phyloP scores from a whole-genome alignment of 768 basidiomycete genomes.

The Auricularia cornea region DNA sequence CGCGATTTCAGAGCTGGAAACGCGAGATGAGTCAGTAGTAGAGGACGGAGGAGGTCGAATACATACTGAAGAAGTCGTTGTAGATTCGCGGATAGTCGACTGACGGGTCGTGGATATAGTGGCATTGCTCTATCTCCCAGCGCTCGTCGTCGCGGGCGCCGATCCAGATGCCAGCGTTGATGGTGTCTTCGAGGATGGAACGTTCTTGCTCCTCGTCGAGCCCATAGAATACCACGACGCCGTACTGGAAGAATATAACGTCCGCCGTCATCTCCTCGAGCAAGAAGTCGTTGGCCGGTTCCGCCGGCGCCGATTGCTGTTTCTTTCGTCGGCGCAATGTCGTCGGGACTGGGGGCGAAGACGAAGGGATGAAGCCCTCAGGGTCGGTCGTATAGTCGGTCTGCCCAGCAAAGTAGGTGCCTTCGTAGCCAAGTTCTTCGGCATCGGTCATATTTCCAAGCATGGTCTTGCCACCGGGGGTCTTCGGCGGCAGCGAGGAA shows the following conservation, averaged over 20 bases:
- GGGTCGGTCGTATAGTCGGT: slow-evolving; percentile 1
- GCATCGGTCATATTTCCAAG: slow-evolving; percentile 70
- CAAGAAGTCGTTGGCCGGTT: slow-evolving; percentile 4
- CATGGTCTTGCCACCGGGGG: slow-evolving; percentile 47
- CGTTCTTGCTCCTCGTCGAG: slow-evolving; percentile 70
- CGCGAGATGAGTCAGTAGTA: background rate
- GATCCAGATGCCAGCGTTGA: slow-evolving; percentile 59
- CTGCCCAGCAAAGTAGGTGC: slow-evolving; percentile 58
- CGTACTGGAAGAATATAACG: slow-evolving; percentile 76
- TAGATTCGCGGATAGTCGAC: slow-evolving; percentile 87
- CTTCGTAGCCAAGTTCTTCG: slow-evolving; percentile 86
- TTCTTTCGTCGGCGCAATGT: background rate
- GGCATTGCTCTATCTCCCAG: slow-evolving; percentile 93
- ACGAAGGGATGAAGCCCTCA: background rate
- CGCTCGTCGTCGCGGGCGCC: slow-evolving; percentile 52
- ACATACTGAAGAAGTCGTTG: slow-evolving; percentile 92
- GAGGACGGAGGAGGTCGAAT: background rate
- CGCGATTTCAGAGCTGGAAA: slow-evolving; percentile 77
- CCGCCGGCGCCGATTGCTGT: background rate
- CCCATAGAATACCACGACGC: slow-evolving; percentile 90
- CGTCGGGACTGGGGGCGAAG: background rate
- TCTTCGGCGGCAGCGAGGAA: slow-evolving; percentile 60
- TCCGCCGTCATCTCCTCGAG: slow-evolving; percentile 55
- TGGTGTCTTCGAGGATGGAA: slow-evolving; percentile 77
- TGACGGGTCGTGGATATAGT: slow-evolving; percentile 74